Evolutionary conservation across 1,284 basidiomycete genomes (phyloP).

Genomic region (Trametes hirsuta): DNA sequence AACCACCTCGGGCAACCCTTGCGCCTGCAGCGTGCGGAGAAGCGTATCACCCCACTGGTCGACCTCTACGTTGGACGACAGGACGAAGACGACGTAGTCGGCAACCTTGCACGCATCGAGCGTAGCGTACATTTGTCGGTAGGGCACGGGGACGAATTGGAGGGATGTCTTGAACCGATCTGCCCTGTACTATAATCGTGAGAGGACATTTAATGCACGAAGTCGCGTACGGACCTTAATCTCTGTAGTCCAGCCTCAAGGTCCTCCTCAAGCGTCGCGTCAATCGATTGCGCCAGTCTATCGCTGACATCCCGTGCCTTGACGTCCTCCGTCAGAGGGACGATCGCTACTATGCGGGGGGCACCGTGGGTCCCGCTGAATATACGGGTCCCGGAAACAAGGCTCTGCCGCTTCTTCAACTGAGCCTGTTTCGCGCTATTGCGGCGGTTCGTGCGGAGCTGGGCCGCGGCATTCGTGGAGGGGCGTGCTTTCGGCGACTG

Average conservation of each 20-base stretch:
- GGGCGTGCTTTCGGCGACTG: slow-evolving; percentile 55
- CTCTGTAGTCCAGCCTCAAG: slow-evolving; percentile 63
- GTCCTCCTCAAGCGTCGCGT: slow-evolving; percentile 57
- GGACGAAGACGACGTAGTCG: slow-evolving; percentile 88
- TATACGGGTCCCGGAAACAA: slow-evolving; percentile 73
- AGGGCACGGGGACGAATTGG: slow-evolving; percentile 81
- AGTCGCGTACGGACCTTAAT: slow-evolving; percentile 53
- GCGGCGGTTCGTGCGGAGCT: slow-evolving; percentile 69
- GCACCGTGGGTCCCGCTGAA: slow-evolving; percentile 80
- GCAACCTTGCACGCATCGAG: slow-evolving; percentile 89
- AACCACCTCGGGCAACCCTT: slow-evolving; percentile 79
- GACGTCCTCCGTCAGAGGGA: slow-evolving; percentile 78
- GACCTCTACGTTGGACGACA: slow-evolving; percentile 86
- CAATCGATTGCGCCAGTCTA: slow-evolving; percentile 69
- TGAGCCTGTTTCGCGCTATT: slow-evolving; percentile 84
- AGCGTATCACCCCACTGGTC: slow-evolving; percentile 88
- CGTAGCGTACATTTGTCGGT: slow-evolving; percentile 74
- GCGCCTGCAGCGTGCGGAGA: slow-evolving; percentile 84
- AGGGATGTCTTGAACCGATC: slow-evolving; percentile 89
- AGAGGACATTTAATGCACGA: slow-evolving; percentile 6
- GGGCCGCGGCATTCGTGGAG: slow-evolving; percentile 48
- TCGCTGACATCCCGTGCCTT: slow-evolving; percentile 52
- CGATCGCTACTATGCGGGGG: slow-evolving; percentile 78
- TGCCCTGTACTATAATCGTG: slow-evolving; percentile 49
- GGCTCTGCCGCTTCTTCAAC: slow-evolving; percentile 67